Conservation (phyloP, 176 grass and related monocot genomes). For the Secale cereale region DNA sequence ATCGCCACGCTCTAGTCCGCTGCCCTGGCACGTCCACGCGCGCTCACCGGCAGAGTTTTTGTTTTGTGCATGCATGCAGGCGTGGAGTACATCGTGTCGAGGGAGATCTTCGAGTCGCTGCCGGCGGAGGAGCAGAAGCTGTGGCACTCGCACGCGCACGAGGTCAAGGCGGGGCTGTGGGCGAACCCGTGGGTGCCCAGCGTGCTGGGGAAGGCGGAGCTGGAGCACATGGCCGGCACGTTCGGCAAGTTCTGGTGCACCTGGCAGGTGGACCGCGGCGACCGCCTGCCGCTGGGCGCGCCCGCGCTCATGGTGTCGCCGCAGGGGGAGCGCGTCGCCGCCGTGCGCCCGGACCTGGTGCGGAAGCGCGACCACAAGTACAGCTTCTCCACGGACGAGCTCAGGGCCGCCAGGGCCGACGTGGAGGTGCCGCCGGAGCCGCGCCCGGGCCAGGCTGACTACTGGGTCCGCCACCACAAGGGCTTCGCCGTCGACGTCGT, state of each 20-base stretch:
- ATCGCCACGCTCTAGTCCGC: not conserved
- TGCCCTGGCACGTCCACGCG: too few relatives aligned
- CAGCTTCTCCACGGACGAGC: conserved; percentile 53
- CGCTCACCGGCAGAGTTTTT: too few relatives aligned
- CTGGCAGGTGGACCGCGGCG: conserved; percentile 88
- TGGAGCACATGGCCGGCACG: conserved; percentile 43
- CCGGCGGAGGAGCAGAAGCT: conserved; percentile 66
- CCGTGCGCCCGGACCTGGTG: conserved; percentile 63
- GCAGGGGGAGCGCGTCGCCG: conserved; percentile 45
- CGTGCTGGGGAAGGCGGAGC: conserved; percentile 52
- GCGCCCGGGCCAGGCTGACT: conserved; percentile 44
- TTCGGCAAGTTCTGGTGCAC: conserved; percentile 98
- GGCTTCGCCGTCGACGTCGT: conserved; percentile 69
- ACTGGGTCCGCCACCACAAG: conserved; percentile 68
- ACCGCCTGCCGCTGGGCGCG: conserved; percentile 59
- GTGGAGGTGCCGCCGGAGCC: conserved; percentile 33
- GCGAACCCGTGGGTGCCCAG: conserved; percentile 40
- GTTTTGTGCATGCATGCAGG: conserved; percentile 14
- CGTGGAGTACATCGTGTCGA: conserved; percentile 76
- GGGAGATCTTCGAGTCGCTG: conserved; percentile 48
- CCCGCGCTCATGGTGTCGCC: conserved; percentile 79
- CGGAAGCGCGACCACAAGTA: conserved; percentile 51
- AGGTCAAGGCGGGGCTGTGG: conserved; percentile 73
- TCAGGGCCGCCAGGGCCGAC: conserved; percentile 36
- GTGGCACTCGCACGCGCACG: conserved; percentile 90